phyloP scores from a whole-genome alignment of 2,329 filamentous ascomycete genomes.

The Colletotrichum sidae region DNA sequence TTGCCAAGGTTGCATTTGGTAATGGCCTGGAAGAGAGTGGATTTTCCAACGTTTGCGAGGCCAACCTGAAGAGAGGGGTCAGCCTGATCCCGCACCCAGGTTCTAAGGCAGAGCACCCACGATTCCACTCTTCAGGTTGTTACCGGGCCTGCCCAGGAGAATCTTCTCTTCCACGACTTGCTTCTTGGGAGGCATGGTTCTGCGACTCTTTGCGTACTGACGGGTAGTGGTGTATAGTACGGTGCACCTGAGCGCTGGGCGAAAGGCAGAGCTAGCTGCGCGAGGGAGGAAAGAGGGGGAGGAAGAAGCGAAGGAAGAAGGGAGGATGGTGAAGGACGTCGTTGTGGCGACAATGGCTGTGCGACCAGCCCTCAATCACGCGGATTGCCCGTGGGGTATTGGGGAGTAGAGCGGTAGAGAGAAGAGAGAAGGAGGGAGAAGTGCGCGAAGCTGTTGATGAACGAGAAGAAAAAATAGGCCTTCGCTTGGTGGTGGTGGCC shows the following conservation, averaged over 20 bases:
- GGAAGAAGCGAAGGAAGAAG: constrained; percentile 65
- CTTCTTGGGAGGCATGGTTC: constrained; percentile 97
- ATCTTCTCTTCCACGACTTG: constrained; percentile 92
- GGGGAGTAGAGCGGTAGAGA: constrained; percentile 29
- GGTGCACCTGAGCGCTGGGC: constrained; percentile 62
- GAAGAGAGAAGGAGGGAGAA: constrained; percentile 39
- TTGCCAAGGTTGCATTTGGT: constrained; percentile 98
- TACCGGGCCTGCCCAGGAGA: constrained; percentile 93
- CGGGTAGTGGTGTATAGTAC: constrained; percentile 61
- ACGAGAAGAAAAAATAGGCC: constrained; percentile 38
- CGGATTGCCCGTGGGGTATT: constrained; percentile 30
- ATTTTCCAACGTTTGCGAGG: constrained; percentile 99
- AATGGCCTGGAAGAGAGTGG: constrained; percentile 99
- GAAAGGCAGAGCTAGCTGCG: constrained; percentile 77
- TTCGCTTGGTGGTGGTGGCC: constrained; percentile 28
- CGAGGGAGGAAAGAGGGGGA: constrained; percentile 60
- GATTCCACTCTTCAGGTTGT: constrained; percentile 99
- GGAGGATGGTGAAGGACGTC: constrained; percentile 53
- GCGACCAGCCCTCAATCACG: constrained; percentile 53
- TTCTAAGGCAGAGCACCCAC: constrained; percentile 67
- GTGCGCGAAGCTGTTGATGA: constrained; percentile 40
- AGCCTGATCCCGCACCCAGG: constrained; percentile 46
- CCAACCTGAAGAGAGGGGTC: constrained; percentile 75
- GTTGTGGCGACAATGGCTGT: constrained; percentile 55
- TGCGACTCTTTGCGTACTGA: constrained; percentile 67